phyloP scores from a whole-genome alignment of 805 yeast genomes.

The Schizosaccharomyces cryophilus region DNA sequence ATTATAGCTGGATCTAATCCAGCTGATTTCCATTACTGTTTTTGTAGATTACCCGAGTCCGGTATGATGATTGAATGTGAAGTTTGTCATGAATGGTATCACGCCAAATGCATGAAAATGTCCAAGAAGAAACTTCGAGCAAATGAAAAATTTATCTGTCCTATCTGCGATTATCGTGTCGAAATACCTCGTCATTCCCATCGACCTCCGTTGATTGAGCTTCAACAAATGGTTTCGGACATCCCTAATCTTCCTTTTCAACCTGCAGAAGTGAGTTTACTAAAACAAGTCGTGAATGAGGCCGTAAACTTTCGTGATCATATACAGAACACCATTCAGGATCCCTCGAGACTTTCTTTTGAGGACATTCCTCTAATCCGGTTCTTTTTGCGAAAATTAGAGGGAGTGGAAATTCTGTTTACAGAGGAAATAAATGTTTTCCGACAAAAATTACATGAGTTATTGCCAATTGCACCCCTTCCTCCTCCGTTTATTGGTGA shows the following conservation, averaged over 20 bases:
- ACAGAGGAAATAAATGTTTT: conserved; percentile 15
- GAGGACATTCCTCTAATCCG: conserved; percentile 13
- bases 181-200: conserved; percentile 14
- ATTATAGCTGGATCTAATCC: conserved; percentile 14
- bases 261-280: conserved; percentile 16
- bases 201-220: conserved; percentile 16
- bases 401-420: conserved; percentile 20
- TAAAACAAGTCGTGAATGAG: conserved; percentile 8
- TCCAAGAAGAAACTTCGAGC: conserved; percentile 11
- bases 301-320: conserved; percentile 9
- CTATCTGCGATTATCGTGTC: conserved; percentile 24
- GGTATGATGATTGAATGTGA: conserved; percentile 83
- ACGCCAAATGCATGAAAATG: conserved; percentile 51
- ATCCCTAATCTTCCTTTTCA: conserved; percentile 13
- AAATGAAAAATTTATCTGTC: conserved; percentile 25
- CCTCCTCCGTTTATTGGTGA: conserved; percentile 12
- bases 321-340: neutral
- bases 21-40: conserved; percentile 20
- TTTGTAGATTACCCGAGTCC: conserved; percentile 35
- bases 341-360: neutral
- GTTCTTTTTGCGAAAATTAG: conserved; percentile 24
- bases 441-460: conserved; percentile 11
- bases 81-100: conserved; percentile 72
- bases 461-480: conserved; percentile 12
- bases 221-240: conserved; percentile 12